Base-by-base conservation (phyloP, 805 yeast species). In the Monosporozyma aerobia region DNA sequence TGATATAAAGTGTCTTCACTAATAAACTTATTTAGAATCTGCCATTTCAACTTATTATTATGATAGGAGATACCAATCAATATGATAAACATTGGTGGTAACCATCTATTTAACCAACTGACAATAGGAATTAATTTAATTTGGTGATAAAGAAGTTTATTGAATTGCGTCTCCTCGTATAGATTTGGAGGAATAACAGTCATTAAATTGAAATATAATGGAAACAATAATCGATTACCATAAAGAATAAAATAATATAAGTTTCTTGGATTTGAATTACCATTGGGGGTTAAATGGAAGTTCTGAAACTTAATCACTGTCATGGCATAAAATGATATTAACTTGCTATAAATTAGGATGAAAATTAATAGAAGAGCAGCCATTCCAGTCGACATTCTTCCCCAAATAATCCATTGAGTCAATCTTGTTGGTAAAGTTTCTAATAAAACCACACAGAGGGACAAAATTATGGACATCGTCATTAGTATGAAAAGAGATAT, bases 1-100 rank as follows among this genome's bases (percentile, higher is more conserved):
- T 65, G 67, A 49, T 66, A 67, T 53, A 64, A 66, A 47, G 60
- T 63, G 44, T 67, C 71, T 56, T 63, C 65, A 33, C 71, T 69
- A 23, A 67, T 51, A 8, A 64, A 49, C 53, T 56, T 61, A 25
- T 63, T 48, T 53, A 68, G 50, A 39, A 68, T 52, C 51, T 63
- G 61, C 54, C 61, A 60, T 54, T 66, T 60, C 48, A 65, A 54
- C 51, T 63, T 57, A 57, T 59, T 14, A 32, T 45, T 30, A 39
- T 39, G 19, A 22, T 39, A 61, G 10, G 63, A 56, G 6, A 66
- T 45, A 7, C 65, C 62, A 14, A 64, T 57, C 10, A 61, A 25
- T 1, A 59, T 54, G 48, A 66, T 56, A 50, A 66, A 59, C 16
- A 64, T 16, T 8, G 62, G 51, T 22, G 71, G 70, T 48, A 67